Conservation (phyloP, 2,329 filamentous ascomycete species). For the Mollisia scopiformis region DNA sequence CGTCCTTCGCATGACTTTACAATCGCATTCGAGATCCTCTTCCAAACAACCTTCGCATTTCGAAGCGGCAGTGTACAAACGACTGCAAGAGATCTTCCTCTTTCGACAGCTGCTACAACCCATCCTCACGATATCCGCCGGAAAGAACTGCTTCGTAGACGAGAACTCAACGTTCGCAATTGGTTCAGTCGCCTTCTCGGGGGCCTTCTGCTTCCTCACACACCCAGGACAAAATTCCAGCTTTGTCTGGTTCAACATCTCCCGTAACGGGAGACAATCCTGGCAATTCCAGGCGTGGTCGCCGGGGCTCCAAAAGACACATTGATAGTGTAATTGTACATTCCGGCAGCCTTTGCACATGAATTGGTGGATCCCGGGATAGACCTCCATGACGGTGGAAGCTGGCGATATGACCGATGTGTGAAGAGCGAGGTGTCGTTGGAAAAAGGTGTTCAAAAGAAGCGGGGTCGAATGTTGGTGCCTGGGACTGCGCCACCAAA, state of each 20-base stretch:
- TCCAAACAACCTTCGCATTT: neutral
- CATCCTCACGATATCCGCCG: neutral
- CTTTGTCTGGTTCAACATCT: too few relatives aligned
- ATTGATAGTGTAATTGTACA: neutral
- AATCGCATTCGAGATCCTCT: neutral
- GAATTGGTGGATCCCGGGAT: neutral
- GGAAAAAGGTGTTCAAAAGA: neutral
- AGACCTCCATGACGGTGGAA: neutral
- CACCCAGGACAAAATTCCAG: neutral
- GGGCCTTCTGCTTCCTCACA: neutral
- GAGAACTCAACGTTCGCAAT: neutral
- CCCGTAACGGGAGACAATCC: too few relatives aligned
- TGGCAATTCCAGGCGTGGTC: too few relatives aligned
- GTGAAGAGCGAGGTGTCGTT: neutral
- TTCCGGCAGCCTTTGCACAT: neutral
- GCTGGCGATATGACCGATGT: neutral
- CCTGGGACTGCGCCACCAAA: neutral
- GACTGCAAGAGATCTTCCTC: neutral
- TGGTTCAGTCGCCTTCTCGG: neutral
- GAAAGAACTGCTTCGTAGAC: neutral
- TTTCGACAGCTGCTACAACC: neutral
- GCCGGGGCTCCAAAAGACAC: neutral
- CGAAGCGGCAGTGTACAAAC: neutral
- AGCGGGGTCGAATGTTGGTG: neutral
- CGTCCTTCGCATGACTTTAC: neutral